Percentiles rank a stretch among this genome's conserved stretches.
phyloP scores from a whole-genome alignment of 345 rosid species.

The Eucalyptus guilfoylei region DNA sequence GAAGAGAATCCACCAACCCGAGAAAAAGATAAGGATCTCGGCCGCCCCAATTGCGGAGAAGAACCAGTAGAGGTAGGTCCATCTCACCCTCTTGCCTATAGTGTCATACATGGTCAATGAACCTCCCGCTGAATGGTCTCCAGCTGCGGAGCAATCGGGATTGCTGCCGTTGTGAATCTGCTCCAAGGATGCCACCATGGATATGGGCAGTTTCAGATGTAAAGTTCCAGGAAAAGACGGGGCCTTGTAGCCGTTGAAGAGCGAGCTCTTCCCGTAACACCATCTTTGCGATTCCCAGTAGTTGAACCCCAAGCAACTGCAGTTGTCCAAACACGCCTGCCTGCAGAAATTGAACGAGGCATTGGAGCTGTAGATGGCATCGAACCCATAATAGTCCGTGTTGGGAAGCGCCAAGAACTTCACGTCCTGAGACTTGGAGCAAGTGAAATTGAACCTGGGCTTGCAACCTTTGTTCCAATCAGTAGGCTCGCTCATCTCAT shows the following conservation, averaged over 20 bases:
- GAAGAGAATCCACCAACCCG: slow-evolving; percentile 20
- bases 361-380: not conserved
- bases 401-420: slow-evolving; percentile 9
- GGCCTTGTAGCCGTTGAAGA: slow-evolving; percentile 18
- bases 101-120: slow-evolving; percentile 1
- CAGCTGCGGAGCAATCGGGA: not conserved
- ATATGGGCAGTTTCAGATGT: slow-evolving; percentile 15
- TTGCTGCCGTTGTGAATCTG: not conserved
- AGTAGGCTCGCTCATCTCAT: slow-evolving; percentile 1
- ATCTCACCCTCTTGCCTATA: slow-evolving; percentile 2
- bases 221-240: slow-evolving; percentile 10
- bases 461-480: slow-evolving; percentile 38
- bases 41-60: slow-evolving; percentile 10
- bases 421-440: not conserved
- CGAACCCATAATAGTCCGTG: slow-evolving; percentile 18
- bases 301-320: slow-evolving; percentile 18
- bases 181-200: not conserved
- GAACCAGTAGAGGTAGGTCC: slow-evolving; percentile 27
- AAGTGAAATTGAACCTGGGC: slow-evolving; percentile 6
- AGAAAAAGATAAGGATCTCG: slow-evolving; percentile 7
- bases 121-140: not conserved
- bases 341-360: slow-evolving; percentile 8
- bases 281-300: slow-evolving; percentile 5
- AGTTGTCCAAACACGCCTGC: slow-evolving; percentile 12
- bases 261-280: slow-evolving; percentile 8